Evolutionary conservation across 2,329 filamentous ascomycete species (phyloP).

Genomic region (Reticulascus tulasneorum): DNA sequence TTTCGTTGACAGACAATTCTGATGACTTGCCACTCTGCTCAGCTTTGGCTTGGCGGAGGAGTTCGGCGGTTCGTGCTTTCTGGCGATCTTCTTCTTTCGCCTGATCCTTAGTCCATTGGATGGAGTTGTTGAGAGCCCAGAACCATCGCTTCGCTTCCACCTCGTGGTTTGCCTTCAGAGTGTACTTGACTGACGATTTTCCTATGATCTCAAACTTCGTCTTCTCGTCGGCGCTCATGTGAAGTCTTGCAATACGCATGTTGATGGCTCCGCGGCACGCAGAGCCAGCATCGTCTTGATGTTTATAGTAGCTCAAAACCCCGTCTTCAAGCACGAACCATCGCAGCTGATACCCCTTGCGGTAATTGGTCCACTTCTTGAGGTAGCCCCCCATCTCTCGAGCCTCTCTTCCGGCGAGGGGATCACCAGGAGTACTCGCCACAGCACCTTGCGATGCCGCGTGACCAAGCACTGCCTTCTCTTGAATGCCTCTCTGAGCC

Average conservation of each 20-base stretch:
- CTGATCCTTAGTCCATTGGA: constrained; percentile 97
- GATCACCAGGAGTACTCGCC: constrained; percentile 51
- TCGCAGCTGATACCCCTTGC: constrained; percentile 89
- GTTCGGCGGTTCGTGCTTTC: constrained; percentile 68
- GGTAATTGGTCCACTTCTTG: constrained; percentile 99
- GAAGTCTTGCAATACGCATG: constrained; percentile 91
- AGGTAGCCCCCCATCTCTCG: constrained; percentile 98
- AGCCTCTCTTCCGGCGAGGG: constrained; percentile 74
- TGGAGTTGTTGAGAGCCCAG: constrained; percentile 97
- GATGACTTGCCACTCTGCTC: constrained; percentile 57
- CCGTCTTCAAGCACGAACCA: constrained; percentile 99
- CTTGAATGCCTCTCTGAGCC: constrained; percentile 91
- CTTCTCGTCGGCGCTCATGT: constrained; percentile 97
- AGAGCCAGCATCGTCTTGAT: constrained; percentile 94
- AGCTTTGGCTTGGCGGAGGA: constrained; percentile 73
- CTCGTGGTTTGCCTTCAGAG: constrained; percentile 94
- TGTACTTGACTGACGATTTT: constrained; percentile 98
- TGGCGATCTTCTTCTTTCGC: constrained; percentile 84
- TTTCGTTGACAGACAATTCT: constrained; percentile 41
- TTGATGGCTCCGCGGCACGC: constrained; percentile 97
- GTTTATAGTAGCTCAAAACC: constrained; percentile 97
- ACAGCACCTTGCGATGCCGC: constrained; percentile 53
- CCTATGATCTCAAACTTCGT: constrained; percentile 96
- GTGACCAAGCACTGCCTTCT: constrained; percentile 90
- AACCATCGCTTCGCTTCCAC: constrained; percentile 99